Percentiles rank a stretch among this genome's conserved stretches.
Evolutionary conservation across 2,329 filamentous ascomycete species (phyloP).

Genomic region (Talaromyces atroroseus): DNA sequence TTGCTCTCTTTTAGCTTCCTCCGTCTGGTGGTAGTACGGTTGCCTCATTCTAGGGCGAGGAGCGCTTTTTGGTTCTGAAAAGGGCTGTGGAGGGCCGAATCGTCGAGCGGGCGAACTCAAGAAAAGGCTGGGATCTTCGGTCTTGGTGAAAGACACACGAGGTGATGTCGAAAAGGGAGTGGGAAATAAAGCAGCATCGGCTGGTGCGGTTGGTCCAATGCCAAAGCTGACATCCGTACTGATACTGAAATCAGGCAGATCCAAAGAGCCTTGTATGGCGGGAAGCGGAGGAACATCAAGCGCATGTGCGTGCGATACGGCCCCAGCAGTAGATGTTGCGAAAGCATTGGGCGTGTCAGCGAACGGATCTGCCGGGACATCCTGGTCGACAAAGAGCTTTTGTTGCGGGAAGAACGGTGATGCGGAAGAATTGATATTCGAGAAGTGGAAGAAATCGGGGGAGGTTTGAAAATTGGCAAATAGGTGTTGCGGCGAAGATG

Average conservation of each 20-base stretch:
- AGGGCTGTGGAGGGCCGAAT: constrained; percentile 37
- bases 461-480: constrained; percentile 53
- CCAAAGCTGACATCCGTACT: constrained; percentile 22
- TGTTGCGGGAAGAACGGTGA: constrained; percentile 55
- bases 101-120: constrained; percentile 45
- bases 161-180: constrained; percentile 44
- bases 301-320: constrained; percentile 15
- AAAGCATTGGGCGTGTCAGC: constrained; percentile 15
- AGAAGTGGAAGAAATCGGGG: constrained; percentile 52
- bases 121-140: constrained; percentile 44
- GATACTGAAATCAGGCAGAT: constrained; percentile 30
- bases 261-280: constrained; percentile 28
- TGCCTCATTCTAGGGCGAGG: constrained; percentile 23
- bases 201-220: constrained; percentile 24
- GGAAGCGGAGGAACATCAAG: constrained; percentile 32
- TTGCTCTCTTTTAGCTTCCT: constrained; percentile 43
- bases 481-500: constrained; percentile 42
- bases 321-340: constrained; percentile 13
- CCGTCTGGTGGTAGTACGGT: constrained; percentile 46
- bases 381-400: constrained; percentile 46
- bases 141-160: constrained; percentile 32
- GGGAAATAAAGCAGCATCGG: constrained; percentile 36
- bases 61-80: constrained; percentile 17
- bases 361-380: constrained; percentile 21
- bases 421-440: constrained; percentile 47